Evolutionary conservation across 1,284 basidiomycete species (phyloP).

Genomic region (Boletus subluridellus): DNA sequence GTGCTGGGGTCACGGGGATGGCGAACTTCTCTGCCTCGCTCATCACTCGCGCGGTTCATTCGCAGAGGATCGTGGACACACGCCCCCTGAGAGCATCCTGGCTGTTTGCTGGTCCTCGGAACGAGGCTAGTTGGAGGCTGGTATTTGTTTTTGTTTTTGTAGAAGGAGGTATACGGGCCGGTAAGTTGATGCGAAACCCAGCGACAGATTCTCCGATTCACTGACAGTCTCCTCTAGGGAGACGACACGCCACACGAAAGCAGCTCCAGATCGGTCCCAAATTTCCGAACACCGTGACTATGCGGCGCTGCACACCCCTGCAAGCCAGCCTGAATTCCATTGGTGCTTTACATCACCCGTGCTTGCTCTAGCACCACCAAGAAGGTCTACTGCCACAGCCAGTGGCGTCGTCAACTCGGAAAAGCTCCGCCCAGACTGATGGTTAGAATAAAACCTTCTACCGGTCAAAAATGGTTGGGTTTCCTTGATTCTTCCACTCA

Average conservation of each 20-base stretch:
- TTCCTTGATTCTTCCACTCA: conserved; percentile 1
- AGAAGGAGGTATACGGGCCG: not conserved
- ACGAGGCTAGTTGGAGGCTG: conserved; percentile 3
- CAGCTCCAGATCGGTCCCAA: not conserved
- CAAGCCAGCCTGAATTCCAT: not conserved
- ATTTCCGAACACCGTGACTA: not conserved
- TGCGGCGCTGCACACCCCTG: not conserved
- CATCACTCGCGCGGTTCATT: conserved; percentile 21
- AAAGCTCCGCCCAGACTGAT: not conserved
- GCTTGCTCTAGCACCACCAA: not conserved
- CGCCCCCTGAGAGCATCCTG: conserved; percentile 7
- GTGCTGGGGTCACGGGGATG: conserved; percentile 20
- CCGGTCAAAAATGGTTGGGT: not conserved
- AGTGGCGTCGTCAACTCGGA: conserved; percentile 3
- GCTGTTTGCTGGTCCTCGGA: conserved; percentile 3
- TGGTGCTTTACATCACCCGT: not conserved
- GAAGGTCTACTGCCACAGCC: not conserved
- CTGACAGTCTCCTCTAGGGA: conserved; percentile 8
- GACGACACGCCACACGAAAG: conserved; percentile 5
- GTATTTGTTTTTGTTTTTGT: conserved; percentile 28
- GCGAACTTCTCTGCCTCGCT: conserved; percentile 22
- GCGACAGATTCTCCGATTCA: conserved; percentile 24
- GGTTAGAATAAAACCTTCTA: not conserved
- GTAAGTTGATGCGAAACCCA: conserved; percentile 18
- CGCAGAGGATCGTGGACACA: conserved; percentile 12